These are phyloP conservation scores for Stygiomarasmius scandens DNA, from an alignment of 1,284 basidiomycete species.

Conservation along the genomic window DNA sequence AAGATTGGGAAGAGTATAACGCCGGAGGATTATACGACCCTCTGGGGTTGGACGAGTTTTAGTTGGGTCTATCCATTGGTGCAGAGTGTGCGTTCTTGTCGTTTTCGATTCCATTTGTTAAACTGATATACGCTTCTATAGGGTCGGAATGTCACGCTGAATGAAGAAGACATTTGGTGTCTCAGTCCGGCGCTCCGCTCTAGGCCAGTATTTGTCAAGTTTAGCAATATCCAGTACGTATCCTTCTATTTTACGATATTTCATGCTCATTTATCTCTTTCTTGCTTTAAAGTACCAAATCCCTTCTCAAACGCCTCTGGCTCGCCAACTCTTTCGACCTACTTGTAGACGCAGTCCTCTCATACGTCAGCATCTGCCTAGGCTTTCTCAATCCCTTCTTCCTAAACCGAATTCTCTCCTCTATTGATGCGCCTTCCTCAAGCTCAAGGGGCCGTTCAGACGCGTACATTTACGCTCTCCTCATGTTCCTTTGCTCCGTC, in stretches of 20 bases:
- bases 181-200: slow-evolving; percentile 73
- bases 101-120: neutral
- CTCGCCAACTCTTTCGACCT: slow-evolving; percentile 77
- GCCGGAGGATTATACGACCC: slow-evolving; percentile 76
- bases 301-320: slow-evolving; percentile 67
- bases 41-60: slow-evolving; percentile 83
- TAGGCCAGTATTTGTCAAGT: slow-evolving; percentile 66
- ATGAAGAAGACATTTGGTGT: slow-evolving; percentile 72
- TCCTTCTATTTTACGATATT: neutral
- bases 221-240: slow-evolving; percentile 44
- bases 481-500: slow-evolving; percentile 63
- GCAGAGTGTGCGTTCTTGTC: slow-evolving; percentile 32
- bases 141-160: slow-evolving; percentile 63
- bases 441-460: slow-evolving; percentile 50
- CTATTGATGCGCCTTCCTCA: slow-evolving; percentile 24
- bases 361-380: slow-evolving; percentile 64
- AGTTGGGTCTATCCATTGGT: slow-evolving; percentile 77
- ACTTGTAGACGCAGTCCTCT: slow-evolving; percentile 66
- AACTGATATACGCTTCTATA: slow-evolving; percentile 26
- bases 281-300: slow-evolving; percentile 39
- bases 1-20: slow-evolving; percentile 57
- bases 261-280: neutral
- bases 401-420: slow-evolving; percentile 42
- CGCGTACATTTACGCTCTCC: slow-evolving; percentile 74
- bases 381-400: slow-evolving; percentile 74